Conservation (phyloP, 2,329 filamentous ascomycete species). For the Plectosphaerella plurivora region DNA sequence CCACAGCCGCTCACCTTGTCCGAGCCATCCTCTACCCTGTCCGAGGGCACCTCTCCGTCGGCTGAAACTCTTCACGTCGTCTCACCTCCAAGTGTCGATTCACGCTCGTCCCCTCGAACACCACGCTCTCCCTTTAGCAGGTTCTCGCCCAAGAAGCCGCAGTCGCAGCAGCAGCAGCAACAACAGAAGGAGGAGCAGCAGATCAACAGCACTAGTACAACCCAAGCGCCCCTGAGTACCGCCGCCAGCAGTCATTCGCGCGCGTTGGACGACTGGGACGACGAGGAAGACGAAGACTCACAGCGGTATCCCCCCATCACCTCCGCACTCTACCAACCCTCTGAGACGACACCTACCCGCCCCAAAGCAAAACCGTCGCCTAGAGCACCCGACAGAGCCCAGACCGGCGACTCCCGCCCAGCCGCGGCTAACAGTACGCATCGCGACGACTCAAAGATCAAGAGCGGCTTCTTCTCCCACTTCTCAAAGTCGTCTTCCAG, state of each 20-base stretch:
- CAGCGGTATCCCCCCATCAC: slow-evolving; percentile 21
- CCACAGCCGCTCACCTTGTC: slow-evolving; percentile 54
- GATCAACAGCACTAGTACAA: slow-evolving; percentile 5
- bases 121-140: slow-evolving; percentile 37
- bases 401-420: neutral
- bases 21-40: slow-evolving; percentile 28
- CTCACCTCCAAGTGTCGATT: slow-evolving; percentile 30
- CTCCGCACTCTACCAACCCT: slow-evolving; percentile 17
- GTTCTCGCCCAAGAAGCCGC: slow-evolving; percentile 30
- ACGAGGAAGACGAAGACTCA: slow-evolving; percentile 16
- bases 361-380: slow-evolving; percentile 20
- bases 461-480: slow-evolving; percentile 45
- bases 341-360: slow-evolving; percentile 11
- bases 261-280: slow-evolving; percentile 10
- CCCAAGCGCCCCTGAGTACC: slow-evolving; percentile 8
- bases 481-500: slow-evolving; percentile 33
- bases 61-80: slow-evolving; percentile 24
- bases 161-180: slow-evolving; percentile 3
- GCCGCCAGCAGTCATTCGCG: slow-evolving; percentile 4
- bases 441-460: slow-evolving; percentile 20
- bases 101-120: slow-evolving; percentile 38
- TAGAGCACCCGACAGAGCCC: neutral
- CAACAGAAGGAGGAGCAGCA: slow-evolving; percentile 2
- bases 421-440: slow-evolving; percentile 12
- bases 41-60: slow-evolving; percentile 20